A percentile compares a stretch with the other conserved stretches of the same genome.
Evolutionary conservation across 2,329 filamentous ascomycete genomes (phyloP).

Genomic region (Colletotrichum brevisporum): DNA sequence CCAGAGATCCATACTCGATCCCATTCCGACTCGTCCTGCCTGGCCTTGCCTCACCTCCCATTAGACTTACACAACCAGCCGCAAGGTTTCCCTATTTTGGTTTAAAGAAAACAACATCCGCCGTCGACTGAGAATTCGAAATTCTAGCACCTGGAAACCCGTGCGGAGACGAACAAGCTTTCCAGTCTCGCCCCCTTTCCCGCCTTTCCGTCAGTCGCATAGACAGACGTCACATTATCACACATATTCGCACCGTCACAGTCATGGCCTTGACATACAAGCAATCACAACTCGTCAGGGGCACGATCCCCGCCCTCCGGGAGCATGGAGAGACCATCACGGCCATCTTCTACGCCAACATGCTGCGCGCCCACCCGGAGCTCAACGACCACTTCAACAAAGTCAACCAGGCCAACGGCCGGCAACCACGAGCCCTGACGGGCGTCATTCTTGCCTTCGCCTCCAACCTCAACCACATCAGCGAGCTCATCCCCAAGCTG

Average conservation of each 20-base stretch:
- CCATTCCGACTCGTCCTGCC: background rate
- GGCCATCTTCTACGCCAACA: conserved; percentile 78
- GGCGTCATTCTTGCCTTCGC: conserved; percentile 76
- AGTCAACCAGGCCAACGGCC: conserved; percentile 45
- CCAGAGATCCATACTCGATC: conserved; percentile 29
- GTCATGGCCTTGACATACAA: conserved; percentile 61
- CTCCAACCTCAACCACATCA: conserved; percentile 75
- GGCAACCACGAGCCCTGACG: conserved; percentile 45
- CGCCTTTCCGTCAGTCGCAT: no score
- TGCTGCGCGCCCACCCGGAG: conserved; percentile 75
- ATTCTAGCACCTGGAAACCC: background rate
- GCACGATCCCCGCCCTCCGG: conserved; percentile 78
- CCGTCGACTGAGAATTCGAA: conserved; percentile 1
- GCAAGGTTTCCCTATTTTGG: conserved; percentile 4
- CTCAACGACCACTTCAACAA: conserved; percentile 79
- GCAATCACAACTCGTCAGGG: conserved; percentile 76
- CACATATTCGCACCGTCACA: background rate
- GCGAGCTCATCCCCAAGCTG: conserved; percentile 66
- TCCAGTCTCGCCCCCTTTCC: background rate
- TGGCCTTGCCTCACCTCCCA: background rate
- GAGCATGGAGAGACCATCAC: conserved; percentile 79
- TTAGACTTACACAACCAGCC: conserved; percentile 3
- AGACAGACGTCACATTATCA: background rate
- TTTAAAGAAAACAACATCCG: background rate
- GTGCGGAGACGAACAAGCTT: background rate